These are phyloP conservation scores for Verticillium albo-atrum DNA, from an alignment of 2,329 filamentous ascomycete species.

Conservation along the genomic window DNA sequence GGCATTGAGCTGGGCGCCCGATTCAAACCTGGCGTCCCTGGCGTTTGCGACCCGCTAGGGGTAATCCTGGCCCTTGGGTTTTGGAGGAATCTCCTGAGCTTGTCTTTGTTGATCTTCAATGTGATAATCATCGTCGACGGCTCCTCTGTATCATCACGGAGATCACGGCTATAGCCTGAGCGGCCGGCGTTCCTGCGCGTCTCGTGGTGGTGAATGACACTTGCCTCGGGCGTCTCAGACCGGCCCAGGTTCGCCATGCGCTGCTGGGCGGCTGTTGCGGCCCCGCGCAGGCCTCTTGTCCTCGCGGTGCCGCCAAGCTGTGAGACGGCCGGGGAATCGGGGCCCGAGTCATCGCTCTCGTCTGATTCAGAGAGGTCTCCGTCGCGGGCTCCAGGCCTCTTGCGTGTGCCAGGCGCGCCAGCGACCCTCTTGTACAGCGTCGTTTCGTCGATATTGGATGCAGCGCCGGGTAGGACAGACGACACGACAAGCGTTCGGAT, in stretches of 20 bases:
- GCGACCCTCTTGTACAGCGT: slow-evolving; percentile 77
- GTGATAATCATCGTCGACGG: slow-evolving; percentile 67
- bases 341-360: slow-evolving; percentile 82
- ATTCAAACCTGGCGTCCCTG: slow-evolving; percentile 21
- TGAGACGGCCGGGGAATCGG: slow-evolving; percentile 78
- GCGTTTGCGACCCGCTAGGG: slow-evolving; percentile 24
- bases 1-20: slow-evolving; percentile 28
- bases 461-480: slow-evolving; percentile 85
- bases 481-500: slow-evolving; percentile 91
- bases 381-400: slow-evolving; percentile 52
- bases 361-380: slow-evolving; percentile 83
- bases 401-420: slow-evolving; percentile 49
- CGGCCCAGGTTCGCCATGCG: slow-evolving; percentile 79
- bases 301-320: slow-evolving; percentile 74
- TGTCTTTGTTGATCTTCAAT: slow-evolving; percentile 68
- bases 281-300: slow-evolving; percentile 83
- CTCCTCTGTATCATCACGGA: slow-evolving; percentile 78
- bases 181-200: slow-evolving; percentile 59
- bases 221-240: slow-evolving; percentile 84
- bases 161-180: slow-evolving; percentile 55
- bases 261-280: slow-evolving; percentile 79
- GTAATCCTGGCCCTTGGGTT: slow-evolving; percentile 32
- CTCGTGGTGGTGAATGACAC: slow-evolving; percentile 59
- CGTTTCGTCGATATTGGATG: slow-evolving; percentile 74
- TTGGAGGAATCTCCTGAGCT: slow-evolving; percentile 61